A percentile compares a stretch with the other conserved stretches of the same genome.
phyloP scores from a whole-genome alignment of 495 filamentous ascomycete genomes.

The Tetracladium setigerum region DNA sequence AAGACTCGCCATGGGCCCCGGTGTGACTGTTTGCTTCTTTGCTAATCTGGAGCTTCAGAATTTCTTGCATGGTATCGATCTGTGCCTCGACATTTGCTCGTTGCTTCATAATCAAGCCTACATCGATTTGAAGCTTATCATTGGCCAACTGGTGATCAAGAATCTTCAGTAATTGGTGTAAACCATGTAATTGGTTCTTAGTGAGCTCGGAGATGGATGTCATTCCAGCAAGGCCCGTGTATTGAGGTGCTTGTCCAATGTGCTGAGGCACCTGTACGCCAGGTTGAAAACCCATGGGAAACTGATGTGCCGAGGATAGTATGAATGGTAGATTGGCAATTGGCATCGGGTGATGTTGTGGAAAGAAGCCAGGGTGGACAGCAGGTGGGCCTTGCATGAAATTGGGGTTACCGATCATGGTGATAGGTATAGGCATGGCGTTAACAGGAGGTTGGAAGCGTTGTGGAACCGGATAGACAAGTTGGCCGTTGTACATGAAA shows the following conservation, averaged over 20 bases:
- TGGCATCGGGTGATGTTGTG: conserved; percentile 12
- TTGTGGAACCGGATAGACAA: conserved; percentile 34
- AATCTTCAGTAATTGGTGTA: conserved; percentile 31
- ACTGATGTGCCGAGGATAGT: conserved; percentile 10
- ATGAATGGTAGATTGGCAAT: conserved; percentile 20
- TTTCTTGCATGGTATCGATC: conserved; percentile 10
- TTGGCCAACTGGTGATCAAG: conserved; percentile 38
- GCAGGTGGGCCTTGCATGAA: background rate
- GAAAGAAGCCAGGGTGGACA: conserved; percentile 1
- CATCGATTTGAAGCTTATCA: conserved; percentile 44
- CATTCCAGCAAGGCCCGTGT: background rate
- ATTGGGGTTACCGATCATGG: conserved; percentile 14
- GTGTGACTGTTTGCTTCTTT: background rate
- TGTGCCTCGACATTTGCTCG: conserved; percentile 4
- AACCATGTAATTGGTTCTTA: conserved; percentile 11
- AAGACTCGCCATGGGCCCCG: background rate
- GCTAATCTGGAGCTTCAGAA: conserved; percentile 7
- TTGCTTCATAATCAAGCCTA: conserved; percentile 13
- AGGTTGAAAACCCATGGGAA: conserved; percentile 1
- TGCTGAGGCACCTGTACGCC: background rate
- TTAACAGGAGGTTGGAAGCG: conserved; percentile 12
- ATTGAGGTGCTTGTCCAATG: too few species aligned
- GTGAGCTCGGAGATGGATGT: conserved; percentile 8
- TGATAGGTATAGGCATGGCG: conserved; percentile 7
- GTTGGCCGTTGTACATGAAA: conserved; percentile 39